Evolutionary conservation across 306 rosid species (phyloP).

Genomic region (Pachyrhizus erosus): DNA sequence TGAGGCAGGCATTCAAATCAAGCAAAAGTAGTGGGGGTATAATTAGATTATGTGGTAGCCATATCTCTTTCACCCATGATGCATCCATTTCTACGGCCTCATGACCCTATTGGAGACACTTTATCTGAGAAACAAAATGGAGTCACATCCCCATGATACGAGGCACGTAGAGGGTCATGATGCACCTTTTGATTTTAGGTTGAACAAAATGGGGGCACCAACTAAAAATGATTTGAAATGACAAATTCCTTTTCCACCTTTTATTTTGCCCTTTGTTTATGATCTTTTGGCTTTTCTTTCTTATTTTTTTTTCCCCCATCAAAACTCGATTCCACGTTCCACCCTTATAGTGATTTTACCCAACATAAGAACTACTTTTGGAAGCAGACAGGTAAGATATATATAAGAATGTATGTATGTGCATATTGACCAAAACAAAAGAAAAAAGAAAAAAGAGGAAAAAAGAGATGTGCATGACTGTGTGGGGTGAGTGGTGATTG

Average conservation of each 20-base stretch:
- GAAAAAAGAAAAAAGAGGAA: not conserved
- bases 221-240: slow-evolving; percentile 40
- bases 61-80: slow-evolving; percentile 17
- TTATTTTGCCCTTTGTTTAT: not conserved
- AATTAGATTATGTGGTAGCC: not conserved
- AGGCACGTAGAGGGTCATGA: slow-evolving; percentile 43
- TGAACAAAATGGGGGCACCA: slow-evolving; percentile 43
- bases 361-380: slow-evolving; percentile 34
- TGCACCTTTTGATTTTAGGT: slow-evolving; percentile 45
- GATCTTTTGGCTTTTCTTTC: slow-evolving; percentile 37
- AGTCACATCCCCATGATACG: slow-evolving; percentile 56
- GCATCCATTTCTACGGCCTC: slow-evolving; percentile 30
- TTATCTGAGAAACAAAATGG: slow-evolving; percentile 37
- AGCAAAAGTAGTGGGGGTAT: slow-evolving; percentile 35
- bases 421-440: not conserved
- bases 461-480: not conserved
- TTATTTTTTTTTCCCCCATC: not conserved
- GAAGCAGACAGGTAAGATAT: slow-evolving; percentile 38
- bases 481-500: slow-evolving; percentile 41
- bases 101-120: slow-evolving; percentile 35
- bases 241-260: slow-evolving; percentile 38
- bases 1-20: slow-evolving; percentile 27
- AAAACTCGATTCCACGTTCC: slow-evolving; percentile 35
- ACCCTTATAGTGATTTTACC: slow-evolving; percentile 31
- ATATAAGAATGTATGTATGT: not conserved